These are phyloP conservation scores for Sequoiadendron giganteum DNA, from an alignment of 75 land plant species.

Conservation along the genomic window DNA sequence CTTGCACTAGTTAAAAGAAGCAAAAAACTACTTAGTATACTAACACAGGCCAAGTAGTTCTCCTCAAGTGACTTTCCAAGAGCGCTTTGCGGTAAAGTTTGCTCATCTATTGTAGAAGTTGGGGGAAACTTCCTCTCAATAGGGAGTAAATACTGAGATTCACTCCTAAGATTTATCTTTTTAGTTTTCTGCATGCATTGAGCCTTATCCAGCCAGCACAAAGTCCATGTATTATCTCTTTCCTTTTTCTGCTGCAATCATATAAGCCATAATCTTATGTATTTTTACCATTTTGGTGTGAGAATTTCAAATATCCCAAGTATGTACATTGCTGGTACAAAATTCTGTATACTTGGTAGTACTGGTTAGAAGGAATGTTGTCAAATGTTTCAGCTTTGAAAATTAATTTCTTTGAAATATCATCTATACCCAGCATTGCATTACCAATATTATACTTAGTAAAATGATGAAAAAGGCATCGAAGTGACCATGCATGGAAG, in stretches of 20 bases:
- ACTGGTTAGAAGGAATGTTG: not conserved
- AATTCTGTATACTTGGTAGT: not conserved
- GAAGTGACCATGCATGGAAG: not conserved
- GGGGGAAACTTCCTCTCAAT: not conserved
- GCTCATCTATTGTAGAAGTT: not conserved
- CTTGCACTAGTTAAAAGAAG: not conserved
- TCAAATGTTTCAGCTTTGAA: no score
- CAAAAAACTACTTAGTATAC: not conserved
- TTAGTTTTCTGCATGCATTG: not conserved
- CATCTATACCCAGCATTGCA: not conserved
- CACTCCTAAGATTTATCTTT: not conserved
- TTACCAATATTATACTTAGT: no score
- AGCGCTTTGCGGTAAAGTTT: not conserved
- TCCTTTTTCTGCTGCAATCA: not conserved
- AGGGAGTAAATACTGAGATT: not conserved
- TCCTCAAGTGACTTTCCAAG: not conserved
- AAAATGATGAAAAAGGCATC: not conserved
- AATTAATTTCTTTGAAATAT: not conserved
- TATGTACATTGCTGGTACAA: not conserved
- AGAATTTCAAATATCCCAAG: not conserved
- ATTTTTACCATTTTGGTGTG: not conserved
- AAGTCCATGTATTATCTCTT: not conserved
- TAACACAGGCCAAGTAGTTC: not conserved
- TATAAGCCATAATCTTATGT: not conserved
- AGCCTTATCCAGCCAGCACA: not conserved